Evolutionary conservation across 805 yeast species (phyloP).

Genomic region (Millerozyma acaciae): DNA sequence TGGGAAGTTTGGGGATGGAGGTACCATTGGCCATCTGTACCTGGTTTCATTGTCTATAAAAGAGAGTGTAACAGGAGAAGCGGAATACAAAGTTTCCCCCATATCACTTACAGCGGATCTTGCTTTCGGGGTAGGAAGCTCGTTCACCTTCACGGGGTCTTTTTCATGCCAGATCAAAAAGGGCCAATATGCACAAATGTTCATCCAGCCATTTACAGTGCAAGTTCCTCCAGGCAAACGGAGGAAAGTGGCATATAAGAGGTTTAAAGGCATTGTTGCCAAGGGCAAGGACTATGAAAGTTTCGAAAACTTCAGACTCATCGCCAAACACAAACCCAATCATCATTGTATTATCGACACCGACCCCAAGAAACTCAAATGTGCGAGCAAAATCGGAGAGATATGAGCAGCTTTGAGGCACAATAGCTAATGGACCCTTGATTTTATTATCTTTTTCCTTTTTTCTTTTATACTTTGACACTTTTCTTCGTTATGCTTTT

Average conservation of each 20-base stretch:
- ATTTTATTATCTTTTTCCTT: not conserved
- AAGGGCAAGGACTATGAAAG: slow-evolving; percentile 4
- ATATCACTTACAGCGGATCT: slow-evolving; percentile 5
- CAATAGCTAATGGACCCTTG: no score
- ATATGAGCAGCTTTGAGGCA: no score
- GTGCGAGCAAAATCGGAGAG: slow-evolving; percentile 3
- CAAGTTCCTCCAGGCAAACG: slow-evolving; percentile 9
- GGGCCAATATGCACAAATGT: slow-evolving; percentile 15
- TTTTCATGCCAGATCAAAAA: slow-evolving; percentile 12
- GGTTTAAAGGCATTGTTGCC: slow-evolving; percentile 6
- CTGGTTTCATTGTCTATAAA: slow-evolving; percentile 3
- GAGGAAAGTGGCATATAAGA: slow-evolving; percentile 5
- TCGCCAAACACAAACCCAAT: slow-evolving; percentile 9
- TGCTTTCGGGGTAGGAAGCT: slow-evolving; percentile 8
- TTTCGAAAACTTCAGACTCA: slow-evolving; percentile 6
- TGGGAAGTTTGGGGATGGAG: slow-evolving; percentile 9
- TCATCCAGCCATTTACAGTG: slow-evolving; percentile 11
- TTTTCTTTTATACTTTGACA: not conserved
- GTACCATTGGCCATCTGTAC: slow-evolving; percentile 6
- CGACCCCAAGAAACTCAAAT: slow-evolving; percentile 6
- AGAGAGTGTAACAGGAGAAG: slow-evolving; percentile 3
- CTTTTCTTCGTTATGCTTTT: no score
- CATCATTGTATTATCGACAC: slow-evolving; percentile 10
- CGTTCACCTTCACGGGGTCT: slow-evolving; percentile 6
- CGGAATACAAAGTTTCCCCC: slow-evolving; percentile 1